phyloP scores from a whole-genome alignment of 179 eudicot species.

The Beta macrorhiza region DNA sequence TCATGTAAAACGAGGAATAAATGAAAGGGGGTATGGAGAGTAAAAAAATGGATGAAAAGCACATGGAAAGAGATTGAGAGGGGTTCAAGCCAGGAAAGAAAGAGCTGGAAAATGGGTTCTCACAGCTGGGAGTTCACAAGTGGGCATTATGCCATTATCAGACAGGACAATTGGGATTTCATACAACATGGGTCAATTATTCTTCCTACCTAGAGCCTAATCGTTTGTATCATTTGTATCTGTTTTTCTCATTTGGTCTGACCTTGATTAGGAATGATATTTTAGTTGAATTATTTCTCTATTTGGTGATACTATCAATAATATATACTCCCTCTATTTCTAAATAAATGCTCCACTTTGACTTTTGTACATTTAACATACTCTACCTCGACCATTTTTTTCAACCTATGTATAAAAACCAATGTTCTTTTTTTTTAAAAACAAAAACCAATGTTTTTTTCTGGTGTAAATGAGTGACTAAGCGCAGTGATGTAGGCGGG shows the following conservation, averaged over 20 bases:
- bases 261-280: slow-evolving; percentile 1
- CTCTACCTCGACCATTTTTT: too few species aligned
- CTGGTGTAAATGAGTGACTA: too few species aligned
- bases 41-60: slow-evolving; percentile 4
- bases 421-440: too few species aligned
- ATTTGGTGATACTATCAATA: not conserved
- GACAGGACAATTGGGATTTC: slow-evolving; percentile 26
- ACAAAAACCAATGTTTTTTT: too few species aligned
- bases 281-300: slow-evolving; percentile 1
- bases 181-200: slow-evolving; percentile 13
- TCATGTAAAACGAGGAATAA: not conserved
- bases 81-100: slow-evolving; percentile 10
- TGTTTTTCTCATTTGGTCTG: not conserved
- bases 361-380: too few species aligned
- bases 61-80: slow-evolving; percentile 16
- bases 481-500: too few species aligned
- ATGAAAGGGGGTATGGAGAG: not conserved
- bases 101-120: slow-evolving; percentile 16
- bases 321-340: too few species aligned
- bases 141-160: slow-evolving; percentile 5
- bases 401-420: too few species aligned
- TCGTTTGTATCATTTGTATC: not conserved
- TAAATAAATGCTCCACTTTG: too few species aligned
- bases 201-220: not conserved
- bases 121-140: slow-evolving; percentile 22